These are phyloP conservation scores for Penicillium brevicompactum DNA, from an alignment of 2,329 filamentous ascomycete genomes.

Conservation along the genomic window DNA sequence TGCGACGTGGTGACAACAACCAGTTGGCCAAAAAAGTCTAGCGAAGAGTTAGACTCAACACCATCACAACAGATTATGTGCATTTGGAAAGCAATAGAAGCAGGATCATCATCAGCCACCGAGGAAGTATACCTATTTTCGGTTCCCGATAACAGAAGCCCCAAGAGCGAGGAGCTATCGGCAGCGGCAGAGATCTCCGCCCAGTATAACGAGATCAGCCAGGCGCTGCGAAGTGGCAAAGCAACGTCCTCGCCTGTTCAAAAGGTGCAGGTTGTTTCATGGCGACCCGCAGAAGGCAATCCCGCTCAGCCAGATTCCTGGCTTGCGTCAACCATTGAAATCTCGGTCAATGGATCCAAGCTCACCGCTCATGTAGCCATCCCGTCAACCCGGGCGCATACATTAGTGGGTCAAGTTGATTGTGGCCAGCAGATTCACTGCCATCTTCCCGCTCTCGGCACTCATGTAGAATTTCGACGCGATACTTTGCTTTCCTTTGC, in stretches of 20 bases:
- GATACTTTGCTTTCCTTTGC: constrained; percentile 32
- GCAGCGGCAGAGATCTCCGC: constrained; percentile 21
- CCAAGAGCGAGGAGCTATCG: not conserved
- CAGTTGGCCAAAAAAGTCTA: constrained; percentile 6
- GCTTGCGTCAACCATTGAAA: constrained; percentile 15
- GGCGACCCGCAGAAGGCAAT: constrained; percentile 13
- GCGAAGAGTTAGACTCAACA: not conserved
- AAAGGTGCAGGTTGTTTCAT: constrained; percentile 14
- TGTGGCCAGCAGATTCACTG: constrained; percentile 23
- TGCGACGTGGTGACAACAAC: constrained; percentile 27
- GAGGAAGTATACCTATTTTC: constrained; percentile 9
- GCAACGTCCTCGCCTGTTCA: not conserved
- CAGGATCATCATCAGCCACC: not conserved
- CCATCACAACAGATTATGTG: constrained; percentile 11
- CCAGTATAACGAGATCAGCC: constrained; percentile 26
- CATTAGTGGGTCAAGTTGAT: constrained; percentile 9
- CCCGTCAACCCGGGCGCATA: constrained; percentile 7
- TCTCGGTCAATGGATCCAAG: constrained; percentile 25
- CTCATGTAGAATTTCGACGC: constrained; percentile 28
- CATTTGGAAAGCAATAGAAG: constrained; percentile 14
- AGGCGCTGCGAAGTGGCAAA: constrained; percentile 12
- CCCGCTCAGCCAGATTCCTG: constrained; percentile 8
- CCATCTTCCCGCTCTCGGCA: constrained; percentile 34
- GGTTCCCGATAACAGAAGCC: not conserved
- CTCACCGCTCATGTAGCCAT: constrained; percentile 23